Evolutionary conservation across 73 alveolate genomes (phyloP), one percentile per base, ranked within the genome.

Genomic region (Paramecium bursaria): DNA sequence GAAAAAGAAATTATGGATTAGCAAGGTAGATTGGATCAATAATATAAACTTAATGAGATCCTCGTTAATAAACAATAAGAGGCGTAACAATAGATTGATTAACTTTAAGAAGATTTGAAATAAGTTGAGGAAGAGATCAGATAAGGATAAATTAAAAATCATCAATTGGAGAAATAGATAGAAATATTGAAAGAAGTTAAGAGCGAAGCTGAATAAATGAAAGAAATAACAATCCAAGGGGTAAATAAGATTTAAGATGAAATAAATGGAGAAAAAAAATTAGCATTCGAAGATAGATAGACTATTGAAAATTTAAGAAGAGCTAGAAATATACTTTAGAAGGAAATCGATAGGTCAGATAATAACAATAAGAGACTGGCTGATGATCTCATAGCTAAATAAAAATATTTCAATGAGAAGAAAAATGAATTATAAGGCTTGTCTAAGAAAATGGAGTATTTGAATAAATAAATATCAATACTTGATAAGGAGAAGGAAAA

Each of bases 401-500:
- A 90, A 31, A 87, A 90, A 42, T 85, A 90, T 48, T 29, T 55
- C 75, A 82, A 88, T 33, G 85, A 79, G 73, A 88, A 86, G 27
- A 85, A 90, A 55, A 90, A 85, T 29, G 92, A 94, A 74, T 51
- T 82, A 46, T 74, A 85, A 19, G 90, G 75, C 3, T 74, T 75
- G 46, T 55, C 48, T 88, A 94, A 87, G 85, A 86, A 86, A 19
- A 92, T 94, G 55, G 90, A 91, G 51, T 60, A 88, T 49, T 75
- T 82, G 46, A 86, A 67, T 51, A 86, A 88, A 26, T 42, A 88
- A 22, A 91, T 82, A 48, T 35, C 73, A 51, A 86, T 73, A 21
- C 88, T 90, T 35, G 93, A 90, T 85, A 88, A 92, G 87, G 97
- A 92, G 74, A 90, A 95, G 75, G 98, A 95, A 47, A 87, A 92